Evolutionary conservation across 1,284 basidiomycete genomes (phyloP), one percentile per base, ranked within the genome.

Genomic region (Malassezia restricta): DNA sequence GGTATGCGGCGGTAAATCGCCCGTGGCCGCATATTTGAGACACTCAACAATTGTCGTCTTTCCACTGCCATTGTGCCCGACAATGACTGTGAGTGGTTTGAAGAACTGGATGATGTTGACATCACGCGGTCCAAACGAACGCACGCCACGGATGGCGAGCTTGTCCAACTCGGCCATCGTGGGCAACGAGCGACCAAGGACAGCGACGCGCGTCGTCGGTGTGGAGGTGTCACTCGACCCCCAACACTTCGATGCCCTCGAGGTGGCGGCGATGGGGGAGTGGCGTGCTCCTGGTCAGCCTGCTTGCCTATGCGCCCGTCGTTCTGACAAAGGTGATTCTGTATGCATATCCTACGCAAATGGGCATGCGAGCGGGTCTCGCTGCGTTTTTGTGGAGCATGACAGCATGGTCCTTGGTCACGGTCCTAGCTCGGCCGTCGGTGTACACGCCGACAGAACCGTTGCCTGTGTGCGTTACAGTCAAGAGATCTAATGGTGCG

Each of bases 1-100:
- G 30, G 91, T 90, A 72, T 95, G 95, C 0, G 94, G 89, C 0
- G 94, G 94, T 63, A 98, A 83, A 74, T 98, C 91, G 31, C 94
- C 94, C 0, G 94, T 98, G 0, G 92, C 95, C 5, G 89, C 89
- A 74, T 98, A 99, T 77, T 98, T 98, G 71, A 98, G 81, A 75
- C 92, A 98, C 78, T 98, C 94, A 74, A 99, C 98, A 72, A 98
- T 87, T 1, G 92, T 98, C 68, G 94, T 99, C 78, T 99, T 99
- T 46, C 94, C 94, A 63, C 87, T 91, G 12, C 94, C 94, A 76
- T 98, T 98, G 77, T 92, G 87, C 5, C 94, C 94, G 7, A 98
- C 91, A 61, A 98, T 98, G 71, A 99, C 91, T 0, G 94, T 99
- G 50, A 99, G 85, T 2, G 94, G 94, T 12, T 84, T 84, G 76